A percentile compares a stretch with the other conserved stretches of the same genome.
phyloP scores from a whole-genome alignment of 495 filamentous ascomycete species.

The Lasiosphaeris hirsuta region DNA sequence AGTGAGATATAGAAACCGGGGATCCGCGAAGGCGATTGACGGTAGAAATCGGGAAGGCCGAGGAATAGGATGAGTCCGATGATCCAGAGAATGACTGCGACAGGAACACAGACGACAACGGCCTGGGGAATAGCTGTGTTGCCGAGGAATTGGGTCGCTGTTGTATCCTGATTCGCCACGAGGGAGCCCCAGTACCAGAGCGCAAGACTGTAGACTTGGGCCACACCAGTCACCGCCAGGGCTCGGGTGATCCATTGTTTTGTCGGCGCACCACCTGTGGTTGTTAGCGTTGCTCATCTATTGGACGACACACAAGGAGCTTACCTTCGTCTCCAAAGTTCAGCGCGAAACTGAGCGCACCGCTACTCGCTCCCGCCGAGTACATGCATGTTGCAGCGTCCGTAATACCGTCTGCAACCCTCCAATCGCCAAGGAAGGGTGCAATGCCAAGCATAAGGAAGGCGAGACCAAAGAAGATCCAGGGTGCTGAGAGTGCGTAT shows the following conservation, averaged over 20 bases:
- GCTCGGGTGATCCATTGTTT: constrained; percentile 65
- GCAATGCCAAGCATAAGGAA: constrained; percentile 64
- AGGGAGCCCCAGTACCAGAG: constrained; percentile 65
- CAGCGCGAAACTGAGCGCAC: constrained; percentile 61
- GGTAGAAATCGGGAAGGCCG: constrained; percentile 62
- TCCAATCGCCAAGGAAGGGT: constrained; percentile 45
- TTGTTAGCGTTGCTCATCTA: background rate
- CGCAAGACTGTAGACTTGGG: constrained; percentile 60
- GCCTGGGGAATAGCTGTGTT: constrained; percentile 33
- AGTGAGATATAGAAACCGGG: constrained; percentile 57
- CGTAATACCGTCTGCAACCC: constrained; percentile 47
- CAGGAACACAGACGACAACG: constrained; percentile 47
- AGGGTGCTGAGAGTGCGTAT: constrained; percentile 55
- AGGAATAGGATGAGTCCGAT: constrained; percentile 50
- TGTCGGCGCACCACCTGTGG: constrained; percentile 49
- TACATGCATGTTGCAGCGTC: constrained; percentile 61
- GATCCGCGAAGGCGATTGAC: constrained; percentile 61
- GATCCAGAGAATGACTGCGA: constrained; percentile 50
- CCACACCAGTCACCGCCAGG: constrained; percentile 59
- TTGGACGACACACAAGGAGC: background rate
- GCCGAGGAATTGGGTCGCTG: constrained; percentile 23
- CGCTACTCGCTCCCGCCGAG: constrained; percentile 55
- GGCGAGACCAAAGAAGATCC: constrained; percentile 59
- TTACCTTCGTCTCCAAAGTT: constrained; percentile 63
- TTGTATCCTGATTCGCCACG: constrained; percentile 31